A percentile compares a stretch with the other conserved stretches of the same genome.
Evolutionary conservation across 768 basidiomycete species (phyloP).

Genomic region (Russula griseocarnosa): DNA sequence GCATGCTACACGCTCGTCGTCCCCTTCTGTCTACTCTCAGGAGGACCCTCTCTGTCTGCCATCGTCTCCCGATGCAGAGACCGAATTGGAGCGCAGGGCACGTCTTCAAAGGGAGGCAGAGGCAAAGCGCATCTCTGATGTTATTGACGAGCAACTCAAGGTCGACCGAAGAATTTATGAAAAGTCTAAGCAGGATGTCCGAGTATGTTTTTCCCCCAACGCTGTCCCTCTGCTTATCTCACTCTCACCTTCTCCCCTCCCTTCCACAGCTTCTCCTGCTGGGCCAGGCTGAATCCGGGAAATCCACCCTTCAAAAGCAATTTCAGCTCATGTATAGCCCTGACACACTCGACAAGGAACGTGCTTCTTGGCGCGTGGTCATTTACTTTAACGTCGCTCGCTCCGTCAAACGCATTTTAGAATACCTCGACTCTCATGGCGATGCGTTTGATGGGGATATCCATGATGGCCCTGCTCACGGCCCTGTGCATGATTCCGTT

Average conservation of each 20-base stretch:
- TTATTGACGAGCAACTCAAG: constrained; percentile 77
- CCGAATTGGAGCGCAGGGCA: constrained; percentile 54
- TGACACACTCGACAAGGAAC: constrained; percentile 62
- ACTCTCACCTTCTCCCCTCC: constrained; percentile 27
- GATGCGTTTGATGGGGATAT: constrained; percentile 23
- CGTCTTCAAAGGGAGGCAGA: constrained; percentile 67
- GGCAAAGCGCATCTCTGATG: constrained; percentile 70
- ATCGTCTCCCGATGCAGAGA: constrained; percentile 63
- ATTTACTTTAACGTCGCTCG: constrained; percentile 72
- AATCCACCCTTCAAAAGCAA: constrained; percentile 73
- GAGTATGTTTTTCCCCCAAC: constrained; percentile 41
- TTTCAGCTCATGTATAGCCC: constrained; percentile 81
- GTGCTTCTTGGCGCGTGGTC: constrained; percentile 71
- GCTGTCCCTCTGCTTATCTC: no score
- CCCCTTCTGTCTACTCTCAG: constrained; percentile 65
- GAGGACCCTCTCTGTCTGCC: constrained; percentile 69
- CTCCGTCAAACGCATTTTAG: constrained; percentile 39
- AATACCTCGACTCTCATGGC: constrained; percentile 33
- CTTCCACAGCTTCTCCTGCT: constrained; percentile 58
- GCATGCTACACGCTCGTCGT: constrained; percentile 47
- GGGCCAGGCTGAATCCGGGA: constrained; percentile 76
- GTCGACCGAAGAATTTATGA: constrained; percentile 62
- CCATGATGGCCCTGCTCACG: constrained; percentile 1
- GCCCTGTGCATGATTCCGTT: constrained; percentile 5
- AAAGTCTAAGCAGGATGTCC: constrained; percentile 69